Evolutionary conservation across 2,329 filamentous ascomycete species (phyloP).

Genomic region (Aureobasidium sp.): DNA sequence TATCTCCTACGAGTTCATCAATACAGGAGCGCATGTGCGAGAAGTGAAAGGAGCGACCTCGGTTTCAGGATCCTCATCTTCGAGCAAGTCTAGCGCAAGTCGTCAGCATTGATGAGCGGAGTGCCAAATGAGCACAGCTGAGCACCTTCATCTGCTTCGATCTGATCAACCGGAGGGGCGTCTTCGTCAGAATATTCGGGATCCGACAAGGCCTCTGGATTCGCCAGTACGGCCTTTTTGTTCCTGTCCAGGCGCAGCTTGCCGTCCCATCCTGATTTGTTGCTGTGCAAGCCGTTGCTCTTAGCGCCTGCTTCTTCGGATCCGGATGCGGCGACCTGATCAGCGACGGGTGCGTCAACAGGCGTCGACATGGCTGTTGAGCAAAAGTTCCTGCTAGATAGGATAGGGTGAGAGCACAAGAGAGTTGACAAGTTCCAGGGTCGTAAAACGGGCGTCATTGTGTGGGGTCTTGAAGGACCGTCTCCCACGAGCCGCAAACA

Average conservation of each 20-base stretch:
- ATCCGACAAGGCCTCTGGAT: constrained; percentile 77
- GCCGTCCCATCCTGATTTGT: constrained; percentile 64
- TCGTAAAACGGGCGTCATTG: neutral
- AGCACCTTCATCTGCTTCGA: constrained; percentile 73
- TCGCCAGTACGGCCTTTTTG: constrained; percentile 60
- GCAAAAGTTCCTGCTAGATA: neutral
- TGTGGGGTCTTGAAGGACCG: neutral
- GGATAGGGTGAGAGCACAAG: neutral
- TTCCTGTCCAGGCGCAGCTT: constrained; percentile 70
- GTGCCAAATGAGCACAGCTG: neutral
- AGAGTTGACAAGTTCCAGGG: neutral
- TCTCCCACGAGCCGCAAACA: neutral
- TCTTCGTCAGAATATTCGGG: constrained; percentile 74
- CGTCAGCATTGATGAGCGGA: neutral
- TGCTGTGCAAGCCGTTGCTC: constrained; percentile 17
- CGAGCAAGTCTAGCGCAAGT: constrained; percentile 48
- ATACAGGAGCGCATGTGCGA: constrained; percentile 35
- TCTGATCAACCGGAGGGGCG: constrained; percentile 62
- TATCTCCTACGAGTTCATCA: constrained; percentile 56
- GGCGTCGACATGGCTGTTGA: neutral
- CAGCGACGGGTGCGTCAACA: neutral
- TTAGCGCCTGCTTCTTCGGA: neutral
- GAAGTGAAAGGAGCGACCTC: constrained; percentile 43
- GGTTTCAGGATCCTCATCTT: constrained; percentile 49
- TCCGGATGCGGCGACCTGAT: neutral